Evolutionary conservation across 257 asterid genomes (phyloP).

Genomic region (Knoxia roxburghii): DNA sequence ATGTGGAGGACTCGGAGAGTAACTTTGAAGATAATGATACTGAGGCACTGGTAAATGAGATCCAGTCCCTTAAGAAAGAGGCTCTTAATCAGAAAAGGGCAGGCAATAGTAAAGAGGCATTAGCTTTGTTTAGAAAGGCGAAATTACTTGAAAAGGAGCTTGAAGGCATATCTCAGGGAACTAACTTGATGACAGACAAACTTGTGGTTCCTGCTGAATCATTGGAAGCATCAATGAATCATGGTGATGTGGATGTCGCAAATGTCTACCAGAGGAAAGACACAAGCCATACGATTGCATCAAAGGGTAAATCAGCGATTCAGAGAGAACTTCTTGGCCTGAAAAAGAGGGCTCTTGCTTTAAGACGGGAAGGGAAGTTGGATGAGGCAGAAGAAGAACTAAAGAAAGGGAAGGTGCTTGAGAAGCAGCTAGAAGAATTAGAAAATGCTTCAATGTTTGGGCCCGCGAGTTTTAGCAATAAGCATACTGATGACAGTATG

Average conservation of each 20-base stretch:
- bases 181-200: conserved; percentile 13
- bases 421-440: conserved; percentile 81
- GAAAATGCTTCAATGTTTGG: conserved; percentile 39
- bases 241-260: conserved; percentile 17
- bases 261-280: conserved; percentile 17
- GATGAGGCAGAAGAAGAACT: conserved; percentile 83
- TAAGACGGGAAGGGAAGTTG: conserved; percentile 75
- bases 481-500: conserved; percentile 19
- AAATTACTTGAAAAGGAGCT: conserved; percentile 59
- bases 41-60: conserved; percentile 41
- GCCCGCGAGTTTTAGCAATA: conserved; percentile 27
- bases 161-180: conserved; percentile 31
- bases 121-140: conserved; percentile 63
- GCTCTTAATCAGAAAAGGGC: conserved; percentile 65
- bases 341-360: conserved; percentile 76
- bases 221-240: conserved; percentile 19
- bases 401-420: conserved; percentile 76
- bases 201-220: conserved; percentile 20
- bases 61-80: conserved; percentile 63
- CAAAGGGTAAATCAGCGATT: conserved; percentile 63
- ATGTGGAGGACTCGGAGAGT: conserved; percentile 28
- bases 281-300: conserved; percentile 22
- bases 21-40: conserved; percentile 23
- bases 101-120: conserved; percentile 66
- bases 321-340: conserved; percentile 82